phyloP scores from a whole-genome alignment of 2,329 filamentous ascomycete species.

The Venturia oleaginea region DNA sequence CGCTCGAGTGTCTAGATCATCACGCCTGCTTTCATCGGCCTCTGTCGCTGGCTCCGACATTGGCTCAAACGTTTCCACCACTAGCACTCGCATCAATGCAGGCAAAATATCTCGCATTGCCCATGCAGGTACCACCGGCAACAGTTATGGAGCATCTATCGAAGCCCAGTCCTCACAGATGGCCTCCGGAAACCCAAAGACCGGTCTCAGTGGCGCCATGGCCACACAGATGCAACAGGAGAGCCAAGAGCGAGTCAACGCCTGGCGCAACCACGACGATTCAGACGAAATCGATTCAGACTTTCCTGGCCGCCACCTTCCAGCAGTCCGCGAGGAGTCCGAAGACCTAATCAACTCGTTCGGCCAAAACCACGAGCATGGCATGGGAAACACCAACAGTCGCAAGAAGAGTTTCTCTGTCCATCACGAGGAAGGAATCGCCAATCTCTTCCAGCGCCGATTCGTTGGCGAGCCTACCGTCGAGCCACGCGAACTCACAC shows the following conservation, averaged over 20 bases:
- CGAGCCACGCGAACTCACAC: background rate
- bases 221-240: background rate
- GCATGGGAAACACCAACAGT: background rate
- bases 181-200: background rate
- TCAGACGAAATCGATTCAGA: background rate
- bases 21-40: too few relatives aligned
- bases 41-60: background rate
- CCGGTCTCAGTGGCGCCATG: background rate
- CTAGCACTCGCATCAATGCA: background rate
- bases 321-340: background rate
- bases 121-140: background rate
- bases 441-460: background rate
- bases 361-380: background rate
- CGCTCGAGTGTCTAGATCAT: background rate
- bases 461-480: background rate
- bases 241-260: background rate
- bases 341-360: background rate
- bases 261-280: background rate
- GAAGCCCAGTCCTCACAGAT: background rate
- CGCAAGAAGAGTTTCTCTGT: conserved; percentile 9
- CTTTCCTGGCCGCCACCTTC: background rate
- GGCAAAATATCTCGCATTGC: background rate
- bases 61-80: background rate
- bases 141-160: background rate
- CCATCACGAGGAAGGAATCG: background rate